A percentile compares a stretch with the other conserved stretches of the same genome.
Evolutionary conservation across 139 green algal species (phyloP).

Genomic region (Chlamydomonas eustigma): DNA sequence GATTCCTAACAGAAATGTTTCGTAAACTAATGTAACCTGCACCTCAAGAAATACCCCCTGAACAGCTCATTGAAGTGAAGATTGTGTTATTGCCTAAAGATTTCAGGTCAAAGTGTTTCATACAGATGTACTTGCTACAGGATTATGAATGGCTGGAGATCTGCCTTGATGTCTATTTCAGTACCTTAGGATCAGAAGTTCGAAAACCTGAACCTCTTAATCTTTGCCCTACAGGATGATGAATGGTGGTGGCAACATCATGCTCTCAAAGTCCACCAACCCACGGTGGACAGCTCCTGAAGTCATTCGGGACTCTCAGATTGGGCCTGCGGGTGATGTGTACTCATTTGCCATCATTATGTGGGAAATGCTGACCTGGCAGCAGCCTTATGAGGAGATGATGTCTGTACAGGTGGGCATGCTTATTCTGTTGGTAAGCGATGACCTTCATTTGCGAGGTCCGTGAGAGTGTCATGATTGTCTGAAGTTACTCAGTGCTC

Average conservation of each 20-base stretch:
- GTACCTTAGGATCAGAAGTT: neutral
- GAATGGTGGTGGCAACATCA: constrained; percentile 15
- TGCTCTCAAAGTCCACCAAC: constrained; percentile 48
- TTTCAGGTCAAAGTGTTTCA: constrained; percentile 57
- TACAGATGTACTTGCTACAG: constrained; percentile 49
- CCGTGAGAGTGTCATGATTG: neutral
- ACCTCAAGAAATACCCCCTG: constrained; percentile 32
- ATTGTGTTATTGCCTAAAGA: neutral
- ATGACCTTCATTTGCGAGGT: neutral
- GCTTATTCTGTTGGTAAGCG: constrained; percentile 34
- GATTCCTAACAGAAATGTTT: too few relatives aligned
- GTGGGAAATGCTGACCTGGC: constrained; percentile 81
- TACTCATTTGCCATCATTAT: constrained; percentile 63
- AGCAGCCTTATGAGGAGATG: constrained; percentile 76
- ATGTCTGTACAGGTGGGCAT: constrained; percentile 51
- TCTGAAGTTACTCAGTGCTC: too few relatives aligned
- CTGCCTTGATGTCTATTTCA: neutral
- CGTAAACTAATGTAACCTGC: constrained; percentile 41
- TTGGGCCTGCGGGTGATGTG: constrained; percentile 31
- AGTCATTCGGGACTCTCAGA: constrained; percentile 35
- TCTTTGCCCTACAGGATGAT: constrained; percentile 3
- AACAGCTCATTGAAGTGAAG: neutral
- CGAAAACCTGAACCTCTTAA: neutral
- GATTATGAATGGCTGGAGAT: constrained; percentile 19
- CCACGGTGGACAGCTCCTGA: constrained; percentile 58